These are phyloP conservation scores for Botrytis galanthina DNA, from an alignment of 2,329 filamentous ascomycete genomes.

Conservation along the genomic window DNA sequence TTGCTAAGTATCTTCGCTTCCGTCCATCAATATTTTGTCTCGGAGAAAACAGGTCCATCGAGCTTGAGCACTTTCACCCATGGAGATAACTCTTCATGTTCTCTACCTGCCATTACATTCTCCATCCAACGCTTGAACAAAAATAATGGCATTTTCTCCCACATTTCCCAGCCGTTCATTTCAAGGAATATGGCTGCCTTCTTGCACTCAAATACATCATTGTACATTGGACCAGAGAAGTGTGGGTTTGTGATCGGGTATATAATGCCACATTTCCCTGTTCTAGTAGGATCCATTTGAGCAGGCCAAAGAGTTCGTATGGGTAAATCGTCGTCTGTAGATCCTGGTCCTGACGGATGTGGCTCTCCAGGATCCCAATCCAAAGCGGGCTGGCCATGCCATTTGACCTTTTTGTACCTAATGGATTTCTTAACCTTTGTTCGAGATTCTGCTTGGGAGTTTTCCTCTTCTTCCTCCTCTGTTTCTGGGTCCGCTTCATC, in stretches of 20 bases:
- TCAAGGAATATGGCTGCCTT: neutral
- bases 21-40: neutral
- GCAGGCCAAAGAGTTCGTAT: conserved; percentile 4
- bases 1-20: neutral
- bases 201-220: neutral
- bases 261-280: neutral
- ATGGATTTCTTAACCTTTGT: conserved; percentile 2
- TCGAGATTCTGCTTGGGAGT: neutral
- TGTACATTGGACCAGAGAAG: neutral
- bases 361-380: neutral
- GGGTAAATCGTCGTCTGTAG: neutral
- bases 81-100: neutral
- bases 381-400: neutral
- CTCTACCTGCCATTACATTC: conserved; percentile 2
- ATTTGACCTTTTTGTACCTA: neutral
- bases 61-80: neutral
- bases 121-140: conserved; percentile 12
- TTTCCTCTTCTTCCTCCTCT: neutral
- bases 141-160: neutral
- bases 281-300: conserved; percentile 6
- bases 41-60: neutral
- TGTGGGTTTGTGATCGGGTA: neutral
- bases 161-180: neutral
- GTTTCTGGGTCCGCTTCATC: neutral
- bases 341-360: neutral